Evolutionary conservation across 176 grass and related monocot genomes (phyloP), one percentile per base, ranked within the genome.

Genomic region (Leersia perrieri): DNA sequence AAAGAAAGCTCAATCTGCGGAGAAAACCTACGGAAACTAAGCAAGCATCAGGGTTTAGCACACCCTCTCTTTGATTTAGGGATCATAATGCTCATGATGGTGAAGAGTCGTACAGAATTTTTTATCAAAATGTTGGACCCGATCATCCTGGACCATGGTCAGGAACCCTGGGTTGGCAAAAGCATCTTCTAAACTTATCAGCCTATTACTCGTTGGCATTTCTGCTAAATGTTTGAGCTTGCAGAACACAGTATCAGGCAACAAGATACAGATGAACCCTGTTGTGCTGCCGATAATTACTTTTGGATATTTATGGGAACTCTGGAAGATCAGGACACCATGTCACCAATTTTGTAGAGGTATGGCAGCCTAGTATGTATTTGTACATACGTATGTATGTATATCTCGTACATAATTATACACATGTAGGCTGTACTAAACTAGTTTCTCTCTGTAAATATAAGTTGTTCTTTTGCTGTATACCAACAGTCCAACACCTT

Each of bases 31-130:
- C 63, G 10, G 84, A 69, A 41, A 45, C 68, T 79, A 88, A 74
- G 70, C 75, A 80, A 55, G 70, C 57, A 51, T 57, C 80, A 60
- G 80, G 64, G 13, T 29, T 68, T 33, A 91, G 82, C 81, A 84
- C 14, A 53, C 20, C 80, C 74, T 25, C 16, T 91, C 82, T 91
- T 94, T 77, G 89, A 94, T 84, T 72, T 91, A 2, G 76, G 76
- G 33, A 75, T 91, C 49, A 89, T 75, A 91, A 26, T 33, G 4
- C 20, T 57, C 6, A 39, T 63, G 51, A 10, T 75, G 53, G 26
- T 74, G 53, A 76, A 25, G 67, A 66, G 62, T 57, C 65, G 58
- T 85, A 69, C 41, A 55, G 26, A 69, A 76, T 70, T 3, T 33
- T 74, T 18, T 12, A 57, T 88, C 49, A 62, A 13, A 63, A 25